Evolutionary conservation across 2,329 filamentous ascomycete species (phyloP).

Genomic region (Blumeria hordei): DNA sequence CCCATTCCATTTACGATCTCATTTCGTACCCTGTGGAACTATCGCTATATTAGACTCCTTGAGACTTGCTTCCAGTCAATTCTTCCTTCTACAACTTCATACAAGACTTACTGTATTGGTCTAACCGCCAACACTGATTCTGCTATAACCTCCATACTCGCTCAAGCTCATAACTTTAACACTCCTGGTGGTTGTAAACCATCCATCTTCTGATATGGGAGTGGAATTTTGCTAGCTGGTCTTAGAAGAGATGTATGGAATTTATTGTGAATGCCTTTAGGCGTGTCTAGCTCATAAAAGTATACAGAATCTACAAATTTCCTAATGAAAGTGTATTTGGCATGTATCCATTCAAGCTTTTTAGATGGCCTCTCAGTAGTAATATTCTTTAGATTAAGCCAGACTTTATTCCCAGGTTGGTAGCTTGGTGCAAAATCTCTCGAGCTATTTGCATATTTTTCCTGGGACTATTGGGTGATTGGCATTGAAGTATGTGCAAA

Average conservation of each 20-base stretch:
- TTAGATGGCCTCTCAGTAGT: neutral
- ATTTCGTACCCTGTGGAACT: too few relatives aligned
- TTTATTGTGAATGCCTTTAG: neutral
- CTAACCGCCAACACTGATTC: neutral
- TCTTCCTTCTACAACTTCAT: too few relatives aligned
- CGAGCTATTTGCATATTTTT: neutral
- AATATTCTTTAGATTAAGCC: slow-evolving; percentile 1
- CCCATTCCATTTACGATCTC: too few relatives aligned
- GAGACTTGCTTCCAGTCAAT: too few relatives aligned
- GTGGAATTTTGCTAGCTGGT: neutral
- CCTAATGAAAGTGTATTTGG: neutral
- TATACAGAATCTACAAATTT: neutral
- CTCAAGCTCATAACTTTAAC: neutral
- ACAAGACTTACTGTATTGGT: too few relatives aligned
- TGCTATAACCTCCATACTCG: neutral
- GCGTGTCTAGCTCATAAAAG: neutral
- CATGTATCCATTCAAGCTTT: neutral
- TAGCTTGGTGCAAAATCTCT: neutral
- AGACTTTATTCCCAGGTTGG: neutral
- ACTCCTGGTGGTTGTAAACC: neutral
- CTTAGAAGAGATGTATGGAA: neutral
- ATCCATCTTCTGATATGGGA: neutral
- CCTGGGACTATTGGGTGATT: neutral
- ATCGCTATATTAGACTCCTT: too few relatives aligned
- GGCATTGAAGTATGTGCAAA: neutral